phyloP scores from a whole-genome alignment of 2,329 filamentous ascomycete species.

The Penicillium glabrum region DNA sequence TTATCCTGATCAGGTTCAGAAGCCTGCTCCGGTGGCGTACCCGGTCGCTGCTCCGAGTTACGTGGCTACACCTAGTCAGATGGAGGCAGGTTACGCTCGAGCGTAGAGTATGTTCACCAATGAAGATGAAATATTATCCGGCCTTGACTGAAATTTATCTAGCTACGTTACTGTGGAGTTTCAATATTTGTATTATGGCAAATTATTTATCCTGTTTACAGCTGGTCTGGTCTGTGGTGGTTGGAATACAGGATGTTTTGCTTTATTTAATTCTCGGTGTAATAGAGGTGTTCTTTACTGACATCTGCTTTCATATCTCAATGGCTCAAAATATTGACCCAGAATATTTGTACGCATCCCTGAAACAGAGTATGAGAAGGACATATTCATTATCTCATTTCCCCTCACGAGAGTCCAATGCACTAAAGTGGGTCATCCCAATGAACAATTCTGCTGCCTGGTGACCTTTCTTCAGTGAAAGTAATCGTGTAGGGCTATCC shows the following conservation, averaged over 20 bases:
- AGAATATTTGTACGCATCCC: not conserved
- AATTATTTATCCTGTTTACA: not conserved
- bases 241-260: not conserved
- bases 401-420: not conserved
- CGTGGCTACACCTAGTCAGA: constrained; percentile 3
- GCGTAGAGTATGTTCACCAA: not conserved
- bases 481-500: not conserved
- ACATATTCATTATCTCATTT: not conserved
- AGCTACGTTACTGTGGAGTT: not conserved
- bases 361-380: not conserved
- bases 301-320: not conserved
- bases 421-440: not conserved
- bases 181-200: not conserved
- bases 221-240: not conserved
- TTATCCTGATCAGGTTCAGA: constrained; percentile 2
- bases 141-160: not conserved
- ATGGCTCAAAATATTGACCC: not conserved
- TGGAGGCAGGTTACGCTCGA: constrained; percentile 13
- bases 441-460: not conserved
- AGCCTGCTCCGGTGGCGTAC: constrained; percentile 16
- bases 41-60: constrained; percentile 5
- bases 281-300: not conserved
- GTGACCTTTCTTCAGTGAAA: not conserved
- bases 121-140: not conserved
- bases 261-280: not conserved